Percentiles rank a stretch among this genome's conserved stretches.
Conservation (phyloP, 2,329 filamentous ascomycete species). For the Sclerotinia nivalis region DNA sequence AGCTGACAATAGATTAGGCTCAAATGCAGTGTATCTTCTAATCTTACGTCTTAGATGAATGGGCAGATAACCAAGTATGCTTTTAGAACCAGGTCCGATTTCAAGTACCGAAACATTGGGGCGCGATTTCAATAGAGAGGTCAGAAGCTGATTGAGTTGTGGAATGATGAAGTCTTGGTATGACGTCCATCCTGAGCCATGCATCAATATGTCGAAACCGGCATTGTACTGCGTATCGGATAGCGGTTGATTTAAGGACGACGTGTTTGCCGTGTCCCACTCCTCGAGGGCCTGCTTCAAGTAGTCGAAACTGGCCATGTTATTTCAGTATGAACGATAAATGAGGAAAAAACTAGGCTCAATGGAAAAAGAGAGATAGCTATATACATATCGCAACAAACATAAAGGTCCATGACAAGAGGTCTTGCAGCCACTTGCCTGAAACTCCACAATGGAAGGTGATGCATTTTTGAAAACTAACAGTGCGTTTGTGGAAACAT, state of each 20-base stretch:
- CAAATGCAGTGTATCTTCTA: slow-evolving; percentile 54
- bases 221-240: slow-evolving; percentile 31
- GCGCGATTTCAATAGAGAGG: slow-evolving; percentile 46
- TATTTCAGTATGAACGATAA: slow-evolving; percentile 1
- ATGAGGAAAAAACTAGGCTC: no score
- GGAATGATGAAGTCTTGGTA: slow-evolving; percentile 37
- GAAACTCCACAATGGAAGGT: no score
- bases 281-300: slow-evolving; percentile 30
- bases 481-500: no score
- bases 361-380: neutral
- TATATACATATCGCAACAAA: neutral
- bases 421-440: neutral
- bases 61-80: slow-evolving; percentile 54
- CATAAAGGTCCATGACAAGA: neutral
- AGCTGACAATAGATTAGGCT: slow-evolving; percentile 44
- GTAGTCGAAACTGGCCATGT: slow-evolving; percentile 30
- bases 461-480: no score
- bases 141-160: slow-evolving; percentile 31
- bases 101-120: slow-evolving; percentile 55
- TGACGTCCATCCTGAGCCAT: slow-evolving; percentile 30
- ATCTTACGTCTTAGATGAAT: slow-evolving; percentile 46
- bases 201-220: slow-evolving; percentile 30
- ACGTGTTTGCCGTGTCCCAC: slow-evolving; percentile 19
- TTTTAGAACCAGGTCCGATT: slow-evolving; percentile 59
- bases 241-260: slow-evolving; percentile 27